phyloP scores from a whole-genome alignment of 768 basidiomycete species.

The Tubosaeta brunneosetosa region DNA sequence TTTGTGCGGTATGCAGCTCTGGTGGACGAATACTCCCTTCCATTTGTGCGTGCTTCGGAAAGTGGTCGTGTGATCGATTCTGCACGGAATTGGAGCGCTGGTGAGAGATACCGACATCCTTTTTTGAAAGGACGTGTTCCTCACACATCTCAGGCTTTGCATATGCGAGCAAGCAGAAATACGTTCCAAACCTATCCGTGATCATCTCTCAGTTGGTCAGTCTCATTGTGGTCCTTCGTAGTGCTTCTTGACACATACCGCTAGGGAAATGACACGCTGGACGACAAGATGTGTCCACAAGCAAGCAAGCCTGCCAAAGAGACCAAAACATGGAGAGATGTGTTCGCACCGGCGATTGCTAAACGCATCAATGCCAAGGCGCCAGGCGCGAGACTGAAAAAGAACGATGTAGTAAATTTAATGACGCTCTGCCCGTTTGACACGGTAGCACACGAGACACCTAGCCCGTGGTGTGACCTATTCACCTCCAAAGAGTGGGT shows the following conservation, averaged over 20 bases:
- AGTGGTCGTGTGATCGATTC: slow-evolving; percentile 55
- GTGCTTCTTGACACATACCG: background rate
- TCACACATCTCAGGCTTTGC: slow-evolving; percentile 35
- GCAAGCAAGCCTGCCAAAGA: slow-evolving; percentile 40
- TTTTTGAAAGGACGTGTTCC: background rate
- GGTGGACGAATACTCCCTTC: slow-evolving; percentile 39
- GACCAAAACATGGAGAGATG: slow-evolving; percentile 45
- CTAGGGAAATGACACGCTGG: slow-evolving; percentile 59
- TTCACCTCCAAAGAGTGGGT: slow-evolving; percentile 59
- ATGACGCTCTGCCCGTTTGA: slow-evolving; percentile 77
- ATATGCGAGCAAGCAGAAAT: slow-evolving; percentile 40
- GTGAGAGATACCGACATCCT: slow-evolving; percentile 27
- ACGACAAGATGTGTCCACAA: slow-evolving; percentile 58
- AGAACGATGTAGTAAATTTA: slow-evolving; percentile 51
- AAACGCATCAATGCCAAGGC: slow-evolving; percentile 54
- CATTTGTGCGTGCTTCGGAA: slow-evolving; percentile 47
- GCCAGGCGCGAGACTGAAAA: slow-evolving; percentile 55
- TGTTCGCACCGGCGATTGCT: slow-evolving; percentile 51
- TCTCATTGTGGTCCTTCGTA: background rate
- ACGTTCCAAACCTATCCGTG: slow-evolving; percentile 16
- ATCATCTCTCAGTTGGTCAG: slow-evolving; percentile 41
- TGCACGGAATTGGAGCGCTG: slow-evolving; percentile 63
- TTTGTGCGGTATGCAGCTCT: slow-evolving; percentile 50
- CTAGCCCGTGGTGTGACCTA: slow-evolving; percentile 63
- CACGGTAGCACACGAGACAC: slow-evolving; percentile 43